A percentile compares a stretch with the other conserved stretches of the same genome.
Evolutionary conservation across 805 yeast genomes (phyloP).

Genomic region (Diddensiella caesifluorescens): DNA sequence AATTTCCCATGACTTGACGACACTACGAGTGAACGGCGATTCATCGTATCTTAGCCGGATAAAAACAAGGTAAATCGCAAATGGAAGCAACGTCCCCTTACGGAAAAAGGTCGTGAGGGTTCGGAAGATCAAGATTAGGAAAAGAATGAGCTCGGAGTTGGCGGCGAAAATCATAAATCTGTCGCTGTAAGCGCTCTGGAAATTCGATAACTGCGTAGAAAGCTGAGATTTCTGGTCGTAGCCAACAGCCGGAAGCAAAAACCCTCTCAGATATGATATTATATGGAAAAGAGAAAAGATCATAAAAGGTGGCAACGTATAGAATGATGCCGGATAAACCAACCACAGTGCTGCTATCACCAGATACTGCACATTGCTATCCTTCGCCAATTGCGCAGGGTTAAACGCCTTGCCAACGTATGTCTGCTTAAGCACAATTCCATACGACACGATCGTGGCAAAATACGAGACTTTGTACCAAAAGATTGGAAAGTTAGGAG

Average conservation of each 20-base stretch:
- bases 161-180: slow-evolving; percentile 55
- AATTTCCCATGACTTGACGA: slow-evolving; percentile 64
- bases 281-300: slow-evolving; percentile 80
- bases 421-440: slow-evolving; percentile 65
- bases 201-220: slow-evolving; percentile 35
- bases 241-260: slow-evolving; percentile 59
- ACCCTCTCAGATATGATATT: slow-evolving; percentile 60
- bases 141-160: slow-evolving; percentile 43
- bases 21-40: slow-evolving; percentile 64
- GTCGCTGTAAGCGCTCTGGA: slow-evolving; percentile 53
- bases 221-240: slow-evolving; percentile 27
- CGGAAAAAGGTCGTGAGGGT: slow-evolving; percentile 48
- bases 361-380: slow-evolving; percentile 74
- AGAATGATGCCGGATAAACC: slow-evolving; percentile 52
- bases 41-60: slow-evolving; percentile 74
- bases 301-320: slow-evolving; percentile 68
- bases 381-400: slow-evolving; percentile 37
- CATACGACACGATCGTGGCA: slow-evolving; percentile 68
- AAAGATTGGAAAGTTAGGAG: slow-evolving; percentile 33
- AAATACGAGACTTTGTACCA: slow-evolving; percentile 58
- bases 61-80: slow-evolving; percentile 51
- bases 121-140: slow-evolving; percentile 30
- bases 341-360: slow-evolving; percentile 50
- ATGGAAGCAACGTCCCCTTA: slow-evolving; percentile 52
- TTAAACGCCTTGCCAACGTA: slow-evolving; percentile 28